Evolutionary conservation across 2,329 filamentous ascomycete genomes (phyloP).

Genomic region (Fusarium liriodendri): DNA sequence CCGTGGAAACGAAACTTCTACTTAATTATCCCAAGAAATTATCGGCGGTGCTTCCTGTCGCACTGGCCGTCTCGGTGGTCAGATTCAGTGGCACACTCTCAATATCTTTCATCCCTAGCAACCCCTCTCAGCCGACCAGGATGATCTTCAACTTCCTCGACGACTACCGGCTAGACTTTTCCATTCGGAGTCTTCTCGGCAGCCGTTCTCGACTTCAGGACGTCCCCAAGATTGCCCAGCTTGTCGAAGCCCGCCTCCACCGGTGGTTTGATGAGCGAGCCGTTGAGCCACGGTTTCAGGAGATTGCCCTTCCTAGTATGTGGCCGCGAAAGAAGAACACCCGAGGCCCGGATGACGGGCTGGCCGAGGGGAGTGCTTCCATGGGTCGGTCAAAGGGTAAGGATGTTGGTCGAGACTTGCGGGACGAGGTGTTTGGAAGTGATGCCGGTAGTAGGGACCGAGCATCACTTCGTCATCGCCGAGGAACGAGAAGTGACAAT

Average conservation of each 20-base stretch:
- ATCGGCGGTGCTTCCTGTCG: constrained; percentile 90
- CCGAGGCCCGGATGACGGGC: constrained; percentile 73
- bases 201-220: constrained; percentile 84
- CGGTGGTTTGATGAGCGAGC: constrained; percentile 90
- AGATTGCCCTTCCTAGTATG: constrained; percentile 83
- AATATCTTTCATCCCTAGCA: constrained; percentile 89
- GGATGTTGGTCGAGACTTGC: constrained; percentile 62
- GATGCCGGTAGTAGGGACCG: constrained; percentile 56
- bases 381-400: constrained; percentile 65
- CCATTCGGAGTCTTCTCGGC: constrained; percentile 81
- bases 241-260: constrained; percentile 83
- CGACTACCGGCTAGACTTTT: constrained; percentile 87
- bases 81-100: constrained; percentile 95
- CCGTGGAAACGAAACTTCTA: constrained; percentile 91
- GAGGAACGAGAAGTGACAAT: constrained; percentile 50
- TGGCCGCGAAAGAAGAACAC: constrained; percentile 91
- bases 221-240: constrained; percentile 87
- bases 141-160: constrained; percentile 95
- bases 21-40: constrained; percentile 94
- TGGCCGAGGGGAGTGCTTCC: constrained; percentile 59
- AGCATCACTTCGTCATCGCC: constrained; percentile 53
- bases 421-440: constrained; percentile 61
- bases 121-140: constrained; percentile 79
- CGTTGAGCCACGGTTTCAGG: constrained; percentile 87
- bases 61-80: constrained; percentile 89